A percentile compares a stretch with the other conserved stretches of the same genome.
Conservation (phyloP, 768 basidiomycete genomes). For the Tulasnella sp. region DNA sequence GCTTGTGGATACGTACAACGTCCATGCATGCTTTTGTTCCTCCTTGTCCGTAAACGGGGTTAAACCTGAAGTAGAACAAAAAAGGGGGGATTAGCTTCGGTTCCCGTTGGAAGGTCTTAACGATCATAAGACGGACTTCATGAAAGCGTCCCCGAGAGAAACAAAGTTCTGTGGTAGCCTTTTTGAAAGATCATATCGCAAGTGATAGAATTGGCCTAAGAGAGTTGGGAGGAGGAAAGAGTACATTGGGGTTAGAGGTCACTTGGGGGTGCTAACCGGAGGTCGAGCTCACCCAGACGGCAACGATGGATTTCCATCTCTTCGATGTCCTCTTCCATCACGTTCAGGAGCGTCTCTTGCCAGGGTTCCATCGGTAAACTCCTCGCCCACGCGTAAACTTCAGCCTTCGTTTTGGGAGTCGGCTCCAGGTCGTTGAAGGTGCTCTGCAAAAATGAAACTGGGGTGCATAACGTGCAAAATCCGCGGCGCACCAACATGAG, state of each 20-base stretch:
- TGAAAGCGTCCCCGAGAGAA: background rate
- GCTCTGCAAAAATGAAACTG: slow-evolving; percentile 6
- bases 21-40: slow-evolving; percentile 7
- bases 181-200: background rate
- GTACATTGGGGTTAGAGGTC: too few species aligned
- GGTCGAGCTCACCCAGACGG: background rate
- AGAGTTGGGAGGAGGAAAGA: background rate
- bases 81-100: background rate
- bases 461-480: background rate
- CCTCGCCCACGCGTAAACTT: slow-evolving; percentile 10
- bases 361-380: slow-evolving; percentile 10
- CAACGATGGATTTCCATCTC: background rate
- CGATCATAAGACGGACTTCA: background rate
- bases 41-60: slow-evolving; percentile 10
- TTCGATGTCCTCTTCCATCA: background rate
- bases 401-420: background rate
- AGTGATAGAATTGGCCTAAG: slow-evolving; percentile 1
- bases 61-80: background rate
- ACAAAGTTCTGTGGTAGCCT: slow-evolving; percentile 1
- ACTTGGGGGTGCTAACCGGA: too few species aligned
- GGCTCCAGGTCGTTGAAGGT: background rate
- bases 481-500: background rate
- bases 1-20: background rate
- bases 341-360: background rate
- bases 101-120: background rate